phyloP scores from a whole-genome alignment of 371 early-diverging fungal genomes.

The Gilbertella persicaria region DNA sequence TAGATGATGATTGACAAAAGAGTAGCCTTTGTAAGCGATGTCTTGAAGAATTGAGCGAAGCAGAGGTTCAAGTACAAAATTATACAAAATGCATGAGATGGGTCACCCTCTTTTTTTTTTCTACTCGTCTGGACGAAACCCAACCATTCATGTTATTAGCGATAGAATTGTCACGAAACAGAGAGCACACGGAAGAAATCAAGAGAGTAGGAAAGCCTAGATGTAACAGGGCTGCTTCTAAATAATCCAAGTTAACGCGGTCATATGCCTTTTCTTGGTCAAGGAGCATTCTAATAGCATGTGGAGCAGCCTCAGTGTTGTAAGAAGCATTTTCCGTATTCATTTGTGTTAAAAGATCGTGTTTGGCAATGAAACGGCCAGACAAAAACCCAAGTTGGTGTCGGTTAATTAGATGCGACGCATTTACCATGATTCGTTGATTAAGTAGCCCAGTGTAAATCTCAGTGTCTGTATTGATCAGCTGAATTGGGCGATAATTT shows the following conservation, averaged over 20 bases:
- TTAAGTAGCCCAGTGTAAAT: conserved; percentile 4
- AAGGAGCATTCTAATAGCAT: not conserved
- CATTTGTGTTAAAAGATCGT: not conserved
- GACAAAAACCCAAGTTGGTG: not conserved
- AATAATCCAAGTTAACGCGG: not conserved
- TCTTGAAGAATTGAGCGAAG: not conserved
- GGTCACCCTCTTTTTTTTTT: not conserved
- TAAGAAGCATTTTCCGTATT: not conserved
- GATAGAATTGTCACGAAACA: not conserved
- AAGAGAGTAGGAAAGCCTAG: not conserved
- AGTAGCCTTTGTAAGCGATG: not conserved
- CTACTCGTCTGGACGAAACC: conserved; percentile 2
- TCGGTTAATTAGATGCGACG: not conserved
- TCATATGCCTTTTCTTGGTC: conserved; percentile 1
- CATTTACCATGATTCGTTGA: not conserved
- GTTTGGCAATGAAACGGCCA: not conserved
- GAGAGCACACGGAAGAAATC: not conserved
- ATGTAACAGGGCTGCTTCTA: not conserved
- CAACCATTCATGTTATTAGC: not conserved
- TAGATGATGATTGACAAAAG: not conserved
- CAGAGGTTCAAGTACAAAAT: not conserved
- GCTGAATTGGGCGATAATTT: conserved; percentile 24
- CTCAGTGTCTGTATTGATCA: conserved; percentile 14
- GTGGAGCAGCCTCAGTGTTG: not conserved
- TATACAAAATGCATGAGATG: not conserved